Evolutionary conservation across 192 early-diverging fungal species (phyloP).

Genomic region (Mortierella antarctica): DNA sequence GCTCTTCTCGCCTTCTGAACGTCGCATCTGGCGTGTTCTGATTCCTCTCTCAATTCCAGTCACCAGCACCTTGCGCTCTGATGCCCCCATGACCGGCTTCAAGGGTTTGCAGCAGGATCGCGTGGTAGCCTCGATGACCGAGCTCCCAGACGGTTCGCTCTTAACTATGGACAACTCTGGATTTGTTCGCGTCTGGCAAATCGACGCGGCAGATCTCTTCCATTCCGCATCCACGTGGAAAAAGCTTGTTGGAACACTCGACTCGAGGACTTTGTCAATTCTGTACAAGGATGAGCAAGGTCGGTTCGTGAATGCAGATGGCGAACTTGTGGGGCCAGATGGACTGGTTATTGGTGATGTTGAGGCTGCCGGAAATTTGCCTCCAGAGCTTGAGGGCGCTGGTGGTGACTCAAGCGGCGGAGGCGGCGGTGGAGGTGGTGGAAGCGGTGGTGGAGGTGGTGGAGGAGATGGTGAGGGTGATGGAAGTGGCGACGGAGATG

Average conservation of each 20-base stretch:
- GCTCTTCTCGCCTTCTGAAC: constrained; percentile 59
- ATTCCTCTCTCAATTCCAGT: constrained; percentile 62
- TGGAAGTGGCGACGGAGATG: constrained; percentile 58
- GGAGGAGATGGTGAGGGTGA: constrained; percentile 53
- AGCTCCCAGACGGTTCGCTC: constrained; percentile 62
- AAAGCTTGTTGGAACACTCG: constrained; percentile 67
- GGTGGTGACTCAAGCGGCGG: constrained; percentile 31
- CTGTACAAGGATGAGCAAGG: constrained; percentile 65
- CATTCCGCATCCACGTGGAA: constrained; percentile 68
- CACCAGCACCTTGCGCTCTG: constrained; percentile 38
- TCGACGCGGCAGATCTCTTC: constrained; percentile 63
- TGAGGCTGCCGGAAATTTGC: constrained; percentile 24
- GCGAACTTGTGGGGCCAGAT: constrained; percentile 22
- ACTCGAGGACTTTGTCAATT: constrained; percentile 62
- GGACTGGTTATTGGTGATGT: constrained; percentile 11
- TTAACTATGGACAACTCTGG: constrained; percentile 71
- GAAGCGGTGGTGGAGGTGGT: constrained; percentile 47
- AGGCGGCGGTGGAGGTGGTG: constrained; percentile 45
- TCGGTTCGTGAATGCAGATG: constrained; percentile 32
- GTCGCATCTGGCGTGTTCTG: constrained; percentile 63
- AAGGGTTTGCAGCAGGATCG: constrained; percentile 56
- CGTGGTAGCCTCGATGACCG: constrained; percentile 61
- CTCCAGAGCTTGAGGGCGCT: constrained; percentile 24
- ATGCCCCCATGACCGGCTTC: constrained; percentile 55
- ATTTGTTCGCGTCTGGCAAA: constrained; percentile 68